Base-by-base conservation (phyloP, 371 early-diverging fungal genomes). In the Mucor lusitanicus region DNA sequence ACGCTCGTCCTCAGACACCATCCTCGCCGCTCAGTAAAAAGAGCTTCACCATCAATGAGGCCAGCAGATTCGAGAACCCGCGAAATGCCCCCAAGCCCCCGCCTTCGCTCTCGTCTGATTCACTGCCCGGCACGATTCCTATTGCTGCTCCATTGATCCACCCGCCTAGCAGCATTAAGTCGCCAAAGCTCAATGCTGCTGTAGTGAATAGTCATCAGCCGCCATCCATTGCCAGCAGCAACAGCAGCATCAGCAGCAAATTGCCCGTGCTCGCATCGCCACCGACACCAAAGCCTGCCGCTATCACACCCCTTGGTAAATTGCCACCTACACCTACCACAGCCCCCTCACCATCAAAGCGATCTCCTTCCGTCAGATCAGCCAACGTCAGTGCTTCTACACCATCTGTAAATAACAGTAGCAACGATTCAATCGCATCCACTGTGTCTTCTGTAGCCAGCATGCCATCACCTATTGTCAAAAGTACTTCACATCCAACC, bases 21-120 rank as follows among this genome's bases (percentile, higher is more conserved):
- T 55, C 69, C 33, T 72, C 73, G 8, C 73, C 73, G 3, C 56
- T 73, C 0, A 55, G 61, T 8, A 69, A 61, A 46, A 48, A 55
- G 30, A 69, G 60, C 21, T 68, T 72, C 19, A 54, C 58, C 6
- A 27, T 68, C 0, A 50, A 39, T 59, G 69, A 72, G 23, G 35
- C 35, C 6, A 50, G 53, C 12, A 62, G 71, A 6, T 81, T 78
- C 60, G 81, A 80, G 40, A 77, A 75, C 11, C 77, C 77, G 12
- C 62, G 75, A 25, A 71, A 72, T 27, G 77, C 75, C 1, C 79
- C 79, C 13, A 71, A 73, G 62, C 80, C 80, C 0, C 81, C 81
- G 3, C 13, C 33, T 21, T 40, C 61, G 12, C 11, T 40, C 3
- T 61, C 61, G 30, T 30, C 61, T 30, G 61, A 27, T 30, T 23